Conservation (phyloP, 352 stramenopile genomes). For the Blastocystis sp. region DNA sequence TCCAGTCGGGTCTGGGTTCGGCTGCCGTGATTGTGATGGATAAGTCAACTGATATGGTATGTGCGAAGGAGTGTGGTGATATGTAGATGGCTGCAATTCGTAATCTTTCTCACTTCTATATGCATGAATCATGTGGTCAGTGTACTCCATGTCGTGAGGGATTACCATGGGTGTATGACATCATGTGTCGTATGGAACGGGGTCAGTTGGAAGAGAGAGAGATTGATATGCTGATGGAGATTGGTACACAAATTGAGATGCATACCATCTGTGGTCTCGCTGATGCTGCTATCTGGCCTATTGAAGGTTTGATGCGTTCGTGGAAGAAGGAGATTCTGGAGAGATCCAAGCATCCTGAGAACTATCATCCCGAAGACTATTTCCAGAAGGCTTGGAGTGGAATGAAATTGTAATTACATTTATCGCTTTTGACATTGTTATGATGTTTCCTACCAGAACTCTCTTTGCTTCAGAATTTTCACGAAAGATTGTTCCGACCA, state of each 20-base stretch:
- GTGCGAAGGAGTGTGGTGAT: background rate
- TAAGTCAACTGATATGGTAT: slow-evolving; percentile 91
- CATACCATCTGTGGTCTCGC: slow-evolving; percentile 98
- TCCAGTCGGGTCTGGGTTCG: slow-evolving; percentile 88
- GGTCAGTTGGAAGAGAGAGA: slow-evolving; percentile 91
- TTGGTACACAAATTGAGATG: slow-evolving; percentile 92
- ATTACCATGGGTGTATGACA: slow-evolving; percentile 90
- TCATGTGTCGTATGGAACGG: slow-evolving; percentile 93
- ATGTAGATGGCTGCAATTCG: slow-evolving; percentile 85
- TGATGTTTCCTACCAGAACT: too few relatives aligned
- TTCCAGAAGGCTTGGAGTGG: background rate
- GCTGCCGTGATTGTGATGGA: slow-evolving; percentile 98
- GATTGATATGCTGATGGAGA: slow-evolving; percentile 98
- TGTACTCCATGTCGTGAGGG: slow-evolving; percentile 97
- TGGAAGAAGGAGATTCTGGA: slow-evolving; percentile 25
- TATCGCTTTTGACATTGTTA: too few relatives aligned
- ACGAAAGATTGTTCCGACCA: too few relatives aligned
- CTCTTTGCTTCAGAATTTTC: too few relatives aligned
- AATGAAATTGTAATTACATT: background rate
- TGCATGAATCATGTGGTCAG: slow-evolving; percentile 97
- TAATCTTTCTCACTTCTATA: slow-evolving; percentile 96
- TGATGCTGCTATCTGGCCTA: slow-evolving; percentile 95
- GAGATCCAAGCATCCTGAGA: background rate
- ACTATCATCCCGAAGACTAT: slow-evolving; percentile 12
- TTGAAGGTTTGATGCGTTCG: slow-evolving; percentile 77